A percentile compares a stretch with the other conserved stretches of the same genome.
phyloP scores from a whole-genome alignment of 1,139 yeast species.

The Pichia sp. region DNA sequence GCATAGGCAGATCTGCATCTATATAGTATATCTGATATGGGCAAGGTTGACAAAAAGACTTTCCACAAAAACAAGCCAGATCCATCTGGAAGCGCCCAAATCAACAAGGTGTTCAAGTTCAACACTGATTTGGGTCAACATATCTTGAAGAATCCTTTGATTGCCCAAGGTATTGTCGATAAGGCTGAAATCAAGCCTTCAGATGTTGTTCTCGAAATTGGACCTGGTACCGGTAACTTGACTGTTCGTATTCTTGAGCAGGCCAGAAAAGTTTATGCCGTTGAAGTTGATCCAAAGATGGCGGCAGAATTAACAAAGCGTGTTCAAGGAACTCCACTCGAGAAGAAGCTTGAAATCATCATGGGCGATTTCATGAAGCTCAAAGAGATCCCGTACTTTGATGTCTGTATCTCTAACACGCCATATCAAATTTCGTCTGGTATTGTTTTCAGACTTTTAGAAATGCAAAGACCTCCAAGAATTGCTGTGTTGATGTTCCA shows the following conservation, averaged over 20 bases:
- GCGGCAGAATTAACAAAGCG: constrained; percentile 97
- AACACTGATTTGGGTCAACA: constrained; percentile 97
- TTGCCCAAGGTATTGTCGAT: constrained; percentile 97
- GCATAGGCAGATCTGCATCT: too few species aligned
- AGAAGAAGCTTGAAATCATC: constrained; percentile 82
- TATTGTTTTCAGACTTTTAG: constrained; percentile 81
- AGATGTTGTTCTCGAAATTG: constrained; percentile 91
- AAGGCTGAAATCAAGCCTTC: constrained; percentile 91
- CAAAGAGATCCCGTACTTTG: constrained; percentile 85
- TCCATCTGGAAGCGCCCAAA: constrained; percentile 52
- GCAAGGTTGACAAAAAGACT: constrained; percentile 48
- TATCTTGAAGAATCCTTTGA: constrained; percentile 89
- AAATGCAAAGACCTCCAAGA: constrained; percentile 91
- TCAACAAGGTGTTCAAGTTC: constrained; percentile 87
- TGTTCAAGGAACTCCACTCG: constrained; percentile 93
- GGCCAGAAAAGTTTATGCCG: constrained; percentile 88
- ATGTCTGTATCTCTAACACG: constrained; percentile 92
- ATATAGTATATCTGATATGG: constrained; percentile 35
- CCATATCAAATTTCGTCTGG: constrained; percentile 98
- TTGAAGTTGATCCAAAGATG: constrained; percentile 99
- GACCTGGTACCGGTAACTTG: constrained; percentile 99
- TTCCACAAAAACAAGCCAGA: constrained; percentile 37
- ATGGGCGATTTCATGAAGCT: constrained; percentile 96
- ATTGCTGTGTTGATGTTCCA: constrained; percentile 97
- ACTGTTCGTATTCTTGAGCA: constrained; percentile 89